Conservation (phyloP, 2,329 filamentous ascomycete species). For the Emericellopsis atlantica region DNA sequence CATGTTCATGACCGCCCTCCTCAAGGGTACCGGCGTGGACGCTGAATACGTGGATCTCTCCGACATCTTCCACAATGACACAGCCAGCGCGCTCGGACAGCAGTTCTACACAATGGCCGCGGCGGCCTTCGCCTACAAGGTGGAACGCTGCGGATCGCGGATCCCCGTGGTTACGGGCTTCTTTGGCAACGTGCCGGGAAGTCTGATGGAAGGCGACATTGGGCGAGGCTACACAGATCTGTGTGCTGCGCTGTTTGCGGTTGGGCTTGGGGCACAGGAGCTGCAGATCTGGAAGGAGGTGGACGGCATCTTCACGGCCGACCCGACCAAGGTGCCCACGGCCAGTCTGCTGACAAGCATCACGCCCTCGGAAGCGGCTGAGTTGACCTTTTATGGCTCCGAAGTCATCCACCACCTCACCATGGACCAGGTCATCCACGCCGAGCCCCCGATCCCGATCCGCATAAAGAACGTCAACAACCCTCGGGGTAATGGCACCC, state of each 20-base stretch:
- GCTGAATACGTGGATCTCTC: conserved; percentile 86
- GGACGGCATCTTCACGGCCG: conserved; percentile 78
- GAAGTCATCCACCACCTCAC: conserved; percentile 98
- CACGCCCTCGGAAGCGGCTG: conserved; percentile 87
- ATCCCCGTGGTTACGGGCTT: conserved; percentile 83
- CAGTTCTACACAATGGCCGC: conserved; percentile 58
- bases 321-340: conserved; percentile 84
- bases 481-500: conserved; percentile 63
- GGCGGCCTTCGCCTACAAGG: conserved; percentile 46
- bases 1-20: conserved; percentile 72
- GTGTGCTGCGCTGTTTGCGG: conserved; percentile 82
- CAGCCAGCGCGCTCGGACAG: conserved; percentile 46
- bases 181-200: conserved; percentile 87
- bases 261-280: conserved; percentile 76
- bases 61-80: conserved; percentile 62
- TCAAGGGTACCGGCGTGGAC: conserved; percentile 70
- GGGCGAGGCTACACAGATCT: conserved; percentile 95
- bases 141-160: conserved; percentile 50
- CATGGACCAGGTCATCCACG: conserved; percentile 91
- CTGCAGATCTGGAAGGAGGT: conserved; percentile 99
- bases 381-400: conserved; percentile 86
- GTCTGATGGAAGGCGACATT: conserved; percentile 76
- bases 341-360: conserved; percentile 81
- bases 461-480: conserved; percentile 92
- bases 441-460: conserved; percentile 66